Evolutionary conservation across 768 basidiomycete genomes (phyloP).

Genomic region (Fistulinella prunicolor): DNA sequence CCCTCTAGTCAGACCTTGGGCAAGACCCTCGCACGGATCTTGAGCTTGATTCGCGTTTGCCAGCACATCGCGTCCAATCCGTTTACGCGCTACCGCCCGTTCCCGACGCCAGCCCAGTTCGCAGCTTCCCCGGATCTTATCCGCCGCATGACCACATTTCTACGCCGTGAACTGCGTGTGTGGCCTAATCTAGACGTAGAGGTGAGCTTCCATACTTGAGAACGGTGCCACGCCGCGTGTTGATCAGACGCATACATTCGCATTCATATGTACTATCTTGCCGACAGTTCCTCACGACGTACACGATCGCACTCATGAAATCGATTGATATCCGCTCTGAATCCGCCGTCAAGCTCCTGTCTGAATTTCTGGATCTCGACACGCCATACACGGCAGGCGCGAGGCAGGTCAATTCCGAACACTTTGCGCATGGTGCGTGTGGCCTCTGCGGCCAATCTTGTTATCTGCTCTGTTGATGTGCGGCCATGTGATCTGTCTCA

Average conservation of each 20-base stretch:
- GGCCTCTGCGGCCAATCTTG: background rate
- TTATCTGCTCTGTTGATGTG: constrained; percentile 1
- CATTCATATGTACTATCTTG: constrained; percentile 17
- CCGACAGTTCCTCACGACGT: constrained; percentile 79
- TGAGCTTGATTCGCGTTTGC: too few species aligned
- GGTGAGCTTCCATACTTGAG: constrained; percentile 39
- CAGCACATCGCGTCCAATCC: constrained; percentile 91
- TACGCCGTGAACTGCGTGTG: constrained; percentile 82
- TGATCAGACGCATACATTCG: constrained; percentile 13
- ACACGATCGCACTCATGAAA: constrained; percentile 88
- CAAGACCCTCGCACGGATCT: too few species aligned
- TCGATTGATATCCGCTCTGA: constrained; percentile 90
- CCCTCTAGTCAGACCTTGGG: too few species aligned
- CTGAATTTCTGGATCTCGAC: constrained; percentile 88
- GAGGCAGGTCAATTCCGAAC: constrained; percentile 74
- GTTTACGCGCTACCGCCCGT: constrained; percentile 84
- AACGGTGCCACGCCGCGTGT: background rate
- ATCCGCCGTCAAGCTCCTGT: constrained; percentile 75
- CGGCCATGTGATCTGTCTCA: constrained; percentile 26
- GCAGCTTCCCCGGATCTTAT: constrained; percentile 71
- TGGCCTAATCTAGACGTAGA: constrained; percentile 92
- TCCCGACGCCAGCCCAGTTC: constrained; percentile 84
- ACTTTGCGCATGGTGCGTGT: constrained; percentile 87
- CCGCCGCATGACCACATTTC: constrained; percentile 72
- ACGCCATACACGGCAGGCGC: constrained; percentile 52